Conservation (phyloP, 352 stramenopile species). For the Phytophthora pinifolia region DNA sequence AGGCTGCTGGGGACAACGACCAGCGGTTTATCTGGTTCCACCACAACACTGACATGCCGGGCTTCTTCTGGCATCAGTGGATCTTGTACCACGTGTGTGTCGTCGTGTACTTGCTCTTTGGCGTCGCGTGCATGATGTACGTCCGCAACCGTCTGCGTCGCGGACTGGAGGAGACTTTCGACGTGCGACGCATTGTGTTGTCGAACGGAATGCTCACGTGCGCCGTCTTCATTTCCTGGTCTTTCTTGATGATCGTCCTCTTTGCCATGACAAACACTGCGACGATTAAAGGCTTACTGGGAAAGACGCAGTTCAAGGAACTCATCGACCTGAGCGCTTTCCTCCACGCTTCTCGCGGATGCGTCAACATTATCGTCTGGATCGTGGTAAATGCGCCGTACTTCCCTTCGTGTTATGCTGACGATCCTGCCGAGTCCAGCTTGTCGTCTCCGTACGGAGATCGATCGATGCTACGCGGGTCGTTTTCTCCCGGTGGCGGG, state of each 20-base stretch:
- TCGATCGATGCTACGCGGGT: slow-evolving; percentile 7
- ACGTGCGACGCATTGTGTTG: slow-evolving; percentile 76
- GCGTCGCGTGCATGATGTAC: slow-evolving; percentile 69
- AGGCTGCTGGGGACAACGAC: slow-evolving; percentile 22
- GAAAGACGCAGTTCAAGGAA: slow-evolving; percentile 44
- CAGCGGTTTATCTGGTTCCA: slow-evolving; percentile 84
- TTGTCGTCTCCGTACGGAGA: slow-evolving; percentile 18
- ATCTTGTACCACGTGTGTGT: slow-evolving; percentile 84
- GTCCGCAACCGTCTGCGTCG: slow-evolving; percentile 71
- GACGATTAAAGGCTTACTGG: slow-evolving; percentile 38
- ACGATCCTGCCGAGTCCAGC: slow-evolving; percentile 8
- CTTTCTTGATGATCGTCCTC: slow-evolving; percentile 63
- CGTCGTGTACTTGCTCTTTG: slow-evolving; percentile 76
- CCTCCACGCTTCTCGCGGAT: slow-evolving; percentile 69
- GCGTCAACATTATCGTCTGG: slow-evolving; percentile 88
- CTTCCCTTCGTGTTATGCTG: slow-evolving; percentile 44
- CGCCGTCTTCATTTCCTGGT: slow-evolving; percentile 86
- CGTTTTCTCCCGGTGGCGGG: slow-evolving; percentile 21
- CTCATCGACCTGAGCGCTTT: slow-evolving; percentile 81
- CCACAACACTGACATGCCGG: slow-evolving; percentile 73
- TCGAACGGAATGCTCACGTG: slow-evolving; percentile 79
- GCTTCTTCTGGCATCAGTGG: slow-evolving; percentile 84
- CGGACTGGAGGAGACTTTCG: slow-evolving; percentile 85
- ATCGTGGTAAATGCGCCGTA: slow-evolving; percentile 74
- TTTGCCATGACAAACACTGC: slow-evolving; percentile 66